Conservation (phyloP, 1,284 basidiomycete species). For the Rhodotorula sp. region DNA sequence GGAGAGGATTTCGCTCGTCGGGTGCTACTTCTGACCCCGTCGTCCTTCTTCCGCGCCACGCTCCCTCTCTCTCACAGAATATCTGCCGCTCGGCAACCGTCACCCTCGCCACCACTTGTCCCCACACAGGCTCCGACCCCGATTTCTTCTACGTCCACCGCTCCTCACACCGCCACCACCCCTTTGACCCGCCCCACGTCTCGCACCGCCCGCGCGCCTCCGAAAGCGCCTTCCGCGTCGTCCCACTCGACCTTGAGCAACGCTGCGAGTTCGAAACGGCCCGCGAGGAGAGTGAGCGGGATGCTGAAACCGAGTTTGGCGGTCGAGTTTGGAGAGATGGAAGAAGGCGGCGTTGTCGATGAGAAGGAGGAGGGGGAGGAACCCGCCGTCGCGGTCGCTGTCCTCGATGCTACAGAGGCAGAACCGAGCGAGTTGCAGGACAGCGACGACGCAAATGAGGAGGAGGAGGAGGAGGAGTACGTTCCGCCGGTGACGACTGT, state of each 20-base stretch:
- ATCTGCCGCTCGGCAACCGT: no score
- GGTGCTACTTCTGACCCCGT: no score
- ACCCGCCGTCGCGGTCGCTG: no score
- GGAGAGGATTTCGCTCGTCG: no score
- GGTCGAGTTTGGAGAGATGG: not conserved
- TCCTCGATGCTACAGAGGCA: not conserved
- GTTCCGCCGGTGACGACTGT: not conserved
- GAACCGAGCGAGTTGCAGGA: not conserved
- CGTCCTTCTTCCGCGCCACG: no score
- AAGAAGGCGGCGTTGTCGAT: not conserved
- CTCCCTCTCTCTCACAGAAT: not conserved
- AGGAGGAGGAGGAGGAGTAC: not conserved
- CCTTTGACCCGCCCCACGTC: not conserved
- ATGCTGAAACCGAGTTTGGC: constrained; percentile 3
- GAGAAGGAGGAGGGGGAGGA: constrained; percentile 2
- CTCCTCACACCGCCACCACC: not conserved
- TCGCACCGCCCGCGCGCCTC: constrained; percentile 6
- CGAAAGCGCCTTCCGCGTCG: constrained; percentile 15
- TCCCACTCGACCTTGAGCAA: not conserved
- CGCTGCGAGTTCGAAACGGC: not conserved
- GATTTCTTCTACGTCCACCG: not conserved
- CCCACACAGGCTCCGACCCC: not conserved
- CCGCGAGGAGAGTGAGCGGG: not conserved
- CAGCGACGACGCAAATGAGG: not conserved
- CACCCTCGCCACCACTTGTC: not conserved